These are phyloP conservation scores for Stachybotrys chartarum DNA, from an alignment of 2,329 filamentous ascomycete species.

Conservation along the genomic window DNA sequence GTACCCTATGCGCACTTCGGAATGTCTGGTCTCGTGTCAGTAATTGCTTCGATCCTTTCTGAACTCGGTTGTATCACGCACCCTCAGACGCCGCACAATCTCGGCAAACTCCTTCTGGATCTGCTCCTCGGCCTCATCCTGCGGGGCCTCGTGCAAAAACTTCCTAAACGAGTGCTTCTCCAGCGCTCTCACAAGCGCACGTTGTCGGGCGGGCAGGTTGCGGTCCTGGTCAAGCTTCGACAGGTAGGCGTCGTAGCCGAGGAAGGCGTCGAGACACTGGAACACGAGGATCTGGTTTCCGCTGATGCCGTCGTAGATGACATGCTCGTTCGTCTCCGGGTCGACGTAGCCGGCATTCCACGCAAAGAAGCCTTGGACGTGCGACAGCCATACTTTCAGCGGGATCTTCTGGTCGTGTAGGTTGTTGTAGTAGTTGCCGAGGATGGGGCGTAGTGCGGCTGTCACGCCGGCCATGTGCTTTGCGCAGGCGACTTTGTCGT, in stretches of 20 bases:
- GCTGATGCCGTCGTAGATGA: constrained; percentile 24
- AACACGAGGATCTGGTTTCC: constrained; percentile 27
- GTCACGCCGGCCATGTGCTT: constrained; percentile 10
- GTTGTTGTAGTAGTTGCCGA: constrained; percentile 18
- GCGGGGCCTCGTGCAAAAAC: constrained; percentile 1
- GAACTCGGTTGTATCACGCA: constrained; percentile 7
- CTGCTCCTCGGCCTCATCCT: constrained; percentile 9
- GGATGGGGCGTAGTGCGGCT: constrained; percentile 11
- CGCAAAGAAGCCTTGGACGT: constrained; percentile 26
- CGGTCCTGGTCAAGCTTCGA: constrained; percentile 8
- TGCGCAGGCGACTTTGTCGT: constrained; percentile 11
- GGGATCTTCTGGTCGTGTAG: constrained; percentile 19
- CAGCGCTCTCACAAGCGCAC: constrained; percentile 13
- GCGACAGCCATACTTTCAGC: constrained; percentile 19
- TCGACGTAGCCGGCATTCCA: constrained; percentile 24
- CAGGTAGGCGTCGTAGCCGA: constrained; percentile 24
- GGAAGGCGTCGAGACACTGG: constrained; percentile 25
- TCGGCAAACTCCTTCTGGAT: constrained; percentile 16
- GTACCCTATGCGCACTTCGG: constrained; percentile 19
- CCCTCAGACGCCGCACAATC: constrained; percentile 21
- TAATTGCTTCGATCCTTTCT: background rate
- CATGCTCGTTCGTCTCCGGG: constrained; percentile 9
- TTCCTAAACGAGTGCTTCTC: constrained; percentile 14
- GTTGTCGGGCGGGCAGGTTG: constrained; percentile 18
- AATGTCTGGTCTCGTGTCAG: constrained; percentile 12